Evolutionary conservation across 495 filamentous ascomycete species (phyloP).

Genomic region (Mytilinidion resinicola): DNA sequence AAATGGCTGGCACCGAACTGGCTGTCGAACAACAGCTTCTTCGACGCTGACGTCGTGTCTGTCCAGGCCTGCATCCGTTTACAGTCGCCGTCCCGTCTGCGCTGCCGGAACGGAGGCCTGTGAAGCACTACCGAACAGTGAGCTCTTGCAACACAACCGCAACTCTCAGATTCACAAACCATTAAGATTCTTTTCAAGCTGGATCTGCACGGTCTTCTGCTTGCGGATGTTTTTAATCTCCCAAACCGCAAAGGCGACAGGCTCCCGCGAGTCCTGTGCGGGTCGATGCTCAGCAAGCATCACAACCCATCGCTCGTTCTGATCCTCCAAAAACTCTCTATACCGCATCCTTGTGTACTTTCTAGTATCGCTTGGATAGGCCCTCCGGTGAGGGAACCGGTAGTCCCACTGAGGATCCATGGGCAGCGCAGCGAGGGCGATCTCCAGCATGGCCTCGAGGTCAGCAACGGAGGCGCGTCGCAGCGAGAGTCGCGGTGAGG

Average conservation of each 20-base stretch:
- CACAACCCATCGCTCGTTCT: constrained; percentile 8
- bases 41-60: neutral
- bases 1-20: constrained; percentile 8
- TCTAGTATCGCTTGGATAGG: constrained; percentile 7
- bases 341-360: constrained; percentile 3
- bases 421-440: constrained; percentile 11
- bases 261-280: neutral
- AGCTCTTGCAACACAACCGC: neutral
- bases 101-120: neutral
- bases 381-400: constrained; percentile 9
- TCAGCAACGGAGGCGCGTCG: constrained; percentile 5
- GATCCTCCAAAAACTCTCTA: constrained; percentile 11
- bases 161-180: neutral
- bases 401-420: constrained; percentile 21
- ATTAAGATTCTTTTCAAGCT: neutral
- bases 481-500: neutral
- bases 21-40: constrained; percentile 1
- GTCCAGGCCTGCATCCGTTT: constrained; percentile 13
- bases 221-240: constrained; percentile 5
- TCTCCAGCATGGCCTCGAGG: constrained; percentile 11
- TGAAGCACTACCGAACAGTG: neutral
- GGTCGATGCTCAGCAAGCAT: constrained; percentile 5
- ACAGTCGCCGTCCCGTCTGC: constrained; percentile 9
- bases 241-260: constrained; percentile 14
- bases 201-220: neutral